Conservation (phyloP, 495 filamentous ascomycete species). For the Penicillium parvum region DNA sequence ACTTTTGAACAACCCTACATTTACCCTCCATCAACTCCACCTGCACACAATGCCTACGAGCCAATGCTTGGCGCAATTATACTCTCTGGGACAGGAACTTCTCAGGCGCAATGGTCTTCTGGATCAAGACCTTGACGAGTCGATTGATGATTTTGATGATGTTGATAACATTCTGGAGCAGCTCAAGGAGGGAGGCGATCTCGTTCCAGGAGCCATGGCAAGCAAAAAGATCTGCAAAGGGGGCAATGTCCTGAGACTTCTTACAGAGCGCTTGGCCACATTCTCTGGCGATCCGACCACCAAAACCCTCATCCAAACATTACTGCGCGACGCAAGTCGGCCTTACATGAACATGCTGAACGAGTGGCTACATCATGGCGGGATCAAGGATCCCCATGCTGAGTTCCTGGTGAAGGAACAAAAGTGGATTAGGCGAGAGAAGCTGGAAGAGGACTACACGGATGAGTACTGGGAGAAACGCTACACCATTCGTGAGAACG, state of each 20-base stretch:
- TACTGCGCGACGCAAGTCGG: conserved; percentile 82
- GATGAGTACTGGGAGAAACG: conserved; percentile 99
- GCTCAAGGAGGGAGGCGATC: conserved; percentile 71
- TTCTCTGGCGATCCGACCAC: conserved; percentile 94
- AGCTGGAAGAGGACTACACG: conserved; percentile 91
- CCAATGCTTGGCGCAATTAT: conserved; percentile 85
- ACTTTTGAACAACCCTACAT: conserved; percentile 76
- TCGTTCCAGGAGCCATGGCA: conserved; percentile 69
- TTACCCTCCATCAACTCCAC: conserved; percentile 88
- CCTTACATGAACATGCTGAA: conserved; percentile 99
- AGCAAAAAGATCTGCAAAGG: conserved; percentile 93
- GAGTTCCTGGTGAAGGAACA: conserved; percentile 96
- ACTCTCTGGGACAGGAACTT: conserved; percentile 80
- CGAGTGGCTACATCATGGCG: conserved; percentile 95
- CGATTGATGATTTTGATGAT: conserved; percentile 73
- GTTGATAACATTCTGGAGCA: conserved; percentile 87
- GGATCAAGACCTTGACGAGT: conserved; percentile 81
- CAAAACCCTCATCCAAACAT: conserved; percentile 66
- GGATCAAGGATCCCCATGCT: conserved; percentile 87
- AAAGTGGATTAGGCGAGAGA: conserved; percentile 87
- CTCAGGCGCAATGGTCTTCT: conserved; percentile 80
- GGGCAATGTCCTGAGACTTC: conserved; percentile 76
- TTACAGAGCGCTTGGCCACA: conserved; percentile 76
- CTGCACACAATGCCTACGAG: conserved; percentile 84
- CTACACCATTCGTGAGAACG: conserved; percentile 87